A percentile compares a stretch with the other conserved stretches of the same genome.
These are phyloP conservation scores for Cyclotella cryptica DNA, from an alignment of 108 stramenopile species.

Conservation along the genomic window DNA sequence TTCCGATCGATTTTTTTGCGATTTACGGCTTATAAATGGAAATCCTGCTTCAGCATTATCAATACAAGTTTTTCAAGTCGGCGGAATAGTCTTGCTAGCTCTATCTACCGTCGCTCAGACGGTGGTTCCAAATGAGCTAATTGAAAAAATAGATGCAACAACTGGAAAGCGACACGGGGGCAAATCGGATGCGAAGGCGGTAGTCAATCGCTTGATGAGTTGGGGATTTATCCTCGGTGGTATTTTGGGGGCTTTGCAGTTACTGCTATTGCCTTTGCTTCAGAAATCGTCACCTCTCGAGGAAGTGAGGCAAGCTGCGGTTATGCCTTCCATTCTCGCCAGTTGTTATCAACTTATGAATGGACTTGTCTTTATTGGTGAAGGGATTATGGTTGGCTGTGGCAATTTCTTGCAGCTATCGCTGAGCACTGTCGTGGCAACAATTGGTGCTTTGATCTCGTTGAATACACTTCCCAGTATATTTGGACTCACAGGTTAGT, in stretches of 20 bases:
- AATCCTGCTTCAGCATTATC: conserved; percentile 58
- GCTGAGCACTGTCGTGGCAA: conserved; percentile 75
- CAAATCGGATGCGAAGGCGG: conserved; percentile 62
- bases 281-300: conserved; percentile 80
- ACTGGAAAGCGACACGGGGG: conserved; percentile 64
- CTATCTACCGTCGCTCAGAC: conserved; percentile 83
- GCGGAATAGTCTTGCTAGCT: conserved; percentile 86
- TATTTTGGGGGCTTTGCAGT: conserved; percentile 70
- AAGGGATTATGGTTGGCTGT: conserved; percentile 57
- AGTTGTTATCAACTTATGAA: conserved; percentile 87
- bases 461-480: conserved; percentile 69
- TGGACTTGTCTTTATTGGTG: conserved; percentile 87
- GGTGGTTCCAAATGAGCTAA: conserved; percentile 84
- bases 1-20: too few species aligned
- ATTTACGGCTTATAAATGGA: too few species aligned
- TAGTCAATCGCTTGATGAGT: conserved; percentile 81
- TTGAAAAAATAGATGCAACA: conserved; percentile 64
- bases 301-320: conserved; percentile 86
- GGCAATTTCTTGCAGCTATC: conserved; percentile 81
- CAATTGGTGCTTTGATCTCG: conserved; percentile 71
- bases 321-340: conserved; percentile 77
- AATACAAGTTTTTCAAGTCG: conserved; percentile 89
- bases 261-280: conserved; percentile 76
- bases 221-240: conserved; percentile 85
- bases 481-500: conserved; percentile 67